Base-by-base conservation (phyloP, 2,329 filamentous ascomycete species). In the Alternaria burnsii region DNA sequence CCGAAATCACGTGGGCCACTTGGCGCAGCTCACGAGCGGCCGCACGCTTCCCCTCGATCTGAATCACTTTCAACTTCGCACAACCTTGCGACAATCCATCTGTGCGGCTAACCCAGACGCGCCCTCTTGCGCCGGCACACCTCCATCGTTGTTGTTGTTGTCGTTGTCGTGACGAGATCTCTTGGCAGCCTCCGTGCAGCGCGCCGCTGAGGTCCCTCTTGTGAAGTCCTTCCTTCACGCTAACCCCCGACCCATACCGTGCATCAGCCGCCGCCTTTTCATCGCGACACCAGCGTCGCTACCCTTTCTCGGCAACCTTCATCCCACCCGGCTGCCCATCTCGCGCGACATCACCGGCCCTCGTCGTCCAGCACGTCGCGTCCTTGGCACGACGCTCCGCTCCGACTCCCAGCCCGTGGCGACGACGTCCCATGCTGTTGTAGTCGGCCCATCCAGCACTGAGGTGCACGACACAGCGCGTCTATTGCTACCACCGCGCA, bases 341-440 rank as follows among this genome's bases (percentile, higher is more conserved):
- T 52, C 38, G 60, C 62, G 58, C 62, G 61, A 46, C 59, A 41
- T 30, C 62, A 34, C 16, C 48, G 18, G 52, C 36, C 18, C 51
- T 32, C 55, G 41, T 36, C 26, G 22, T 46, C 42, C 47, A 41
- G 32, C 55, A 54, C 41, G 44, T 30, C 56, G 22, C 42, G 41
- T 53, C 54, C 65, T 53, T 58, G 57, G 55, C 65, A 54, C 56
- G 50, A 55, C 65, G 65, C 67, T 55, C 48, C 65, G 60, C 64
- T 59, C 43, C 66, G 55, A 51, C 61, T 16, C 59, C 55, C 62
- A 66, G 56, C 42, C 62, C 67, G 61, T 69, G 68, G 71, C 71
- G 66, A 72, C 71, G 69, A 61, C 70, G 46, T 66, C 69, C 68
- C 67, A 76, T 76, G 74, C 71, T 71, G 56, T 62, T 71, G 56